These are phyloP conservation scores for Athelia sp. DNA, from an alignment of 1,284 basidiomycete genomes.

Conservation along the genomic window DNA sequence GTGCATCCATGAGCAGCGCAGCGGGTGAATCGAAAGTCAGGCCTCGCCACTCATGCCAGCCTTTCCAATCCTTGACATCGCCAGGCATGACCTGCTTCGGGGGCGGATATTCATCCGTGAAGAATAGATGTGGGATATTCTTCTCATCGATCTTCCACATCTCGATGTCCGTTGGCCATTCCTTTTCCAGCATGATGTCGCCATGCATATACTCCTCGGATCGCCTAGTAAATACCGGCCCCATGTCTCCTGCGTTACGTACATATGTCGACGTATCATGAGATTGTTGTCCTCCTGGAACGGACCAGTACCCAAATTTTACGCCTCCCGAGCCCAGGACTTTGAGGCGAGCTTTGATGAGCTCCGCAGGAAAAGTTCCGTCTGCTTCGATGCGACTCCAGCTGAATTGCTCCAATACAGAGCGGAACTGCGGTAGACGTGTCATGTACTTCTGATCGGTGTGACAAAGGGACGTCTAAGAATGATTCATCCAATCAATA, in stretches of 20 bases:
- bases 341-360: conserved; percentile 30
- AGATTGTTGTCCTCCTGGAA: conserved; percentile 24
- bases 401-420: conserved; percentile 28
- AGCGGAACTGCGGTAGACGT: conserved; percentile 21
- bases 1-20: conserved; percentile 33
- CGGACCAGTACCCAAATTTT: conserved; percentile 33
- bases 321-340: conserved; percentile 27
- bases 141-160: conserved; percentile 13
- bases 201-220: conserved; percentile 11
- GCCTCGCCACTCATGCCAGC: conserved; percentile 35
- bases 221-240: not conserved
- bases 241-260: conserved; percentile 1
- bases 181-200: conserved; percentile 9
- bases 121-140: conserved; percentile 10
- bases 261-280: conserved; percentile 19
- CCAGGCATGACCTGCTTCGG: conserved; percentile 6
- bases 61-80: conserved; percentile 27
- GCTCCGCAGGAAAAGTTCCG: conserved; percentile 28
- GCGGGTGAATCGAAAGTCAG: conserved; percentile 34
- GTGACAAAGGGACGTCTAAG: not conserved
- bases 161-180: conserved; percentile 13
- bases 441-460: conserved; percentile 31
- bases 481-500: not conserved
- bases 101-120: conserved; percentile 7
- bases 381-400: conserved; percentile 36